These are phyloP conservation scores for Yamagishiella unicocca DNA, from an alignment of 139 green algal species.

Conservation along the genomic window DNA sequence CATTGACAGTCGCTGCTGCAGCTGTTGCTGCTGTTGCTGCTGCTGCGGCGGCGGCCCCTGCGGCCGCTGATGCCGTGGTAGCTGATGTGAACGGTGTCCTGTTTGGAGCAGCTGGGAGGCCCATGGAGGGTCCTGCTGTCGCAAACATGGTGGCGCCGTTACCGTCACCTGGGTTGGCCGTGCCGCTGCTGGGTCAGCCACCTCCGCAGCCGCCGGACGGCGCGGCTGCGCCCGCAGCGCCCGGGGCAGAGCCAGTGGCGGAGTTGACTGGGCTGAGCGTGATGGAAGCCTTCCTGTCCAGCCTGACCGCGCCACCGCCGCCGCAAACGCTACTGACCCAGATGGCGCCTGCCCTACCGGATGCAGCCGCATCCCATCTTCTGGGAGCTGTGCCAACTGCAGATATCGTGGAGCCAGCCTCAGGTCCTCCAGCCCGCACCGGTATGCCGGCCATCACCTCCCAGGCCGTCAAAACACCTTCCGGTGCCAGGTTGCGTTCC, in stretches of 20 bases:
- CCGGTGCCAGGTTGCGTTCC: neutral
- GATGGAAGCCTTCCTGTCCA: slow-evolving; percentile 18
- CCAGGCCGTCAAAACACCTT: neutral
- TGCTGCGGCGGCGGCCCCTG: neutral
- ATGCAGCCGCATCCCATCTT: neutral
- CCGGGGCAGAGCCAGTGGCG: neutral
- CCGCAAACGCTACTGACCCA: neutral
- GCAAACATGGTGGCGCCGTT: neutral
- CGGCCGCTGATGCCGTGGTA: neutral
- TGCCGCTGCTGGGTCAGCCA: neutral
- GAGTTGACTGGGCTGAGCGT: neutral
- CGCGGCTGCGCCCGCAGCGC: neutral
- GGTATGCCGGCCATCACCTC: neutral
- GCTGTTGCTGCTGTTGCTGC: neutral
- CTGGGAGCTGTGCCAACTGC: no score
- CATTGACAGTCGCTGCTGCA: neutral
- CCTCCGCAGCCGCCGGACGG: neutral
- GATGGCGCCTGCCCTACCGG: no score
- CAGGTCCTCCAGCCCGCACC: neutral
- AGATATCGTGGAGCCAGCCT: neutral
- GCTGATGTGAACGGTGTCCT: neutral
- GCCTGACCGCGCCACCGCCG: neutral
- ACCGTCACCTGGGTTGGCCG: neutral
- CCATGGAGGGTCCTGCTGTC: neutral
- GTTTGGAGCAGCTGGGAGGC: neutral